These are phyloP conservation scores for Arbutus unedo DNA, from an alignment of 148 eudicot species.

Conservation along the genomic window DNA sequence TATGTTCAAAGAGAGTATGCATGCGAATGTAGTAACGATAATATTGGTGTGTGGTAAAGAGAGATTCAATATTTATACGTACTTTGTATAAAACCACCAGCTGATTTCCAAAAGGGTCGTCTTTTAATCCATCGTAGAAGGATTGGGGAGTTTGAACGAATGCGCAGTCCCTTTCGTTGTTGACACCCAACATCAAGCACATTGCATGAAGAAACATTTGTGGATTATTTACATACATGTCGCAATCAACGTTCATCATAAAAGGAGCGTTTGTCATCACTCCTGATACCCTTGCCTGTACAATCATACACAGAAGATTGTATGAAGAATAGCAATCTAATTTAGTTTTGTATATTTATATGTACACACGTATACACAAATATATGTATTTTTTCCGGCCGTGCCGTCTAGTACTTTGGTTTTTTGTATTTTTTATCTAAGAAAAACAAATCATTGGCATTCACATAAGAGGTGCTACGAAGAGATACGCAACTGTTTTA, in stretches of 20 bases:
- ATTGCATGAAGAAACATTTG: slow-evolving; percentile 26
- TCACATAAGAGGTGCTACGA: too few relatives aligned
- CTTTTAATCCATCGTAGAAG: slow-evolving; percentile 33
- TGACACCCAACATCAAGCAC: slow-evolving; percentile 27
- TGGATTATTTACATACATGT: slow-evolving; percentile 39
- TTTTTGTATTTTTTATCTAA: too few relatives aligned
- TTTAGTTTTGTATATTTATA: too few relatives aligned
- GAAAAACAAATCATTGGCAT: too few relatives aligned
- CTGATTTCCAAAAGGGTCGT: slow-evolving; percentile 43
- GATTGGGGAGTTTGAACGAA: slow-evolving; percentile 31
- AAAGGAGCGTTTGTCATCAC: slow-evolving; percentile 47
- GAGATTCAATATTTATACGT: not conserved
- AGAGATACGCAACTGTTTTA: too few relatives aligned
- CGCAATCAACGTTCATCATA: slow-evolving; percentile 40
- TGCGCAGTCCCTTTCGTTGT: slow-evolving; percentile 22
- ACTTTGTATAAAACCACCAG: slow-evolving; percentile 15
- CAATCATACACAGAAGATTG: too few relatives aligned
- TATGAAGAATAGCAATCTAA: too few relatives aligned
- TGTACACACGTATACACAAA: too few relatives aligned
- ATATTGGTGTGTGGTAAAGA: not conserved
- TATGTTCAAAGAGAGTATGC: too few relatives aligned
- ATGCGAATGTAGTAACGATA: not conserved
- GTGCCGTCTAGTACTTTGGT: too few relatives aligned
- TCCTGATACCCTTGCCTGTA: slow-evolving; percentile 37
- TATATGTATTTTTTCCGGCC: too few relatives aligned